Base-by-base conservation (phyloP, 352 stramenopile species). In the Phytophthora ramorum region DNA sequence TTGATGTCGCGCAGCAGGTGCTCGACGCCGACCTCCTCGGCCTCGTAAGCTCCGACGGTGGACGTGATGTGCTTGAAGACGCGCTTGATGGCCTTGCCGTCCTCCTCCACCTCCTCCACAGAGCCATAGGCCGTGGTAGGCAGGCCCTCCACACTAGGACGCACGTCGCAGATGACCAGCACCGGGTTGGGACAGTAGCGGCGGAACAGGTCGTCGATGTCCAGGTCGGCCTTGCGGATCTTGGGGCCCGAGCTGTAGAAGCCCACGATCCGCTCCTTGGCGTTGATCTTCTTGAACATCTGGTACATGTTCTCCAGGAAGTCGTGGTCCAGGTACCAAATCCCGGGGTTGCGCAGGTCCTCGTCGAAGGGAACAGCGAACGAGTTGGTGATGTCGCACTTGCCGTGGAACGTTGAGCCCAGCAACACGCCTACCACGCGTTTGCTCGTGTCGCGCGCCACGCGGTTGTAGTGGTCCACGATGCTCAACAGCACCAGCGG, bases 251-350 rank as follows among this genome's bases (percentile, higher is more conserved):
- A 99, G 47, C 92, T 98, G 78, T 99, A 99, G 73, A 99, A 99
- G 26, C 98, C 98, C 63, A 99, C 96, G 45, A 99, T 96, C 35
- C 96, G 86, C 75, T 99, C 98, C 80, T 99, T 99, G 60, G 97
- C 88, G 63, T 96, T 97, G 59, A 98, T 96, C 78, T 98, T 98
- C 79, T 95, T 97, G 75, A 97, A 98, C 92, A 98, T 98, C 51
- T 75, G 66, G 64, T 91, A 96, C 97, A 99, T 99, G 73, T 86
- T 99, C 75, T 99, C 97, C 38, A 99, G 79, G 71, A 98, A 99
- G 83, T 99, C 98, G 81, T 99, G 97, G 87, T 99, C 98, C 41
- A 99, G 81, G 81, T 99, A 99, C 94, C 98, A 99, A 51, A 99
- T 98, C 19, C 82, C 84, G 35, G 93, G 92, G 81, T 99, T 99